A percentile compares a stretch with the other conserved stretches of the same genome.
These are phyloP conservation scores for Rhodocollybia butyracea DNA, from an alignment of 768 basidiomycete species.

Conservation along the genomic window DNA sequence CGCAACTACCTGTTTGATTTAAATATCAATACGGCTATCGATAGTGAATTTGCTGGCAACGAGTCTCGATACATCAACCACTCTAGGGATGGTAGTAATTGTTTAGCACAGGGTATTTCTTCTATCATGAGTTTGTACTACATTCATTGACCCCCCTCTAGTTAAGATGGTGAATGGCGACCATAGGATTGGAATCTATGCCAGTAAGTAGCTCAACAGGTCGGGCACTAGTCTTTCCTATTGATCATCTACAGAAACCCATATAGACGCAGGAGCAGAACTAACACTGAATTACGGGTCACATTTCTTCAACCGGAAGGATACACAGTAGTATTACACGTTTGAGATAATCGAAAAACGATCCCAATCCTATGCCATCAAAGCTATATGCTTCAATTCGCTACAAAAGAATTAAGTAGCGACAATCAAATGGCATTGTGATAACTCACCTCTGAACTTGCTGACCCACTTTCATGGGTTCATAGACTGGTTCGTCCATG, in stretches of 20 bases:
- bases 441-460: conserved; percentile 75
- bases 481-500: conserved; percentile 47
- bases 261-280: conserved; percentile 3
- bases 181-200: conserved; percentile 62
- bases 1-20: conserved; percentile 65
- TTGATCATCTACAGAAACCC: background rate
- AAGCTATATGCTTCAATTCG: conserved; percentile 76
- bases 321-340: background rate
- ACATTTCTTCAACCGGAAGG: background rate
- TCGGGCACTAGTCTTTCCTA: background rate
- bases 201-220: conserved; percentile 16
- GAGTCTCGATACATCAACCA: conserved; percentile 72
- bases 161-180: conserved; percentile 55
- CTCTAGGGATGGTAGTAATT: conserved; percentile 36
- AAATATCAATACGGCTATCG: conserved; percentile 44
- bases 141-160: background rate
- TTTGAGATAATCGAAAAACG: background rate
- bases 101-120: conserved; percentile 39
- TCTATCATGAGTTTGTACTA: background rate
- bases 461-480: conserved; percentile 83
- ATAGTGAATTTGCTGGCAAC: conserved; percentile 56
- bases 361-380: conserved; percentile 55
- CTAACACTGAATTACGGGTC: background rate
- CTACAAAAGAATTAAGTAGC: conserved; percentile 32
- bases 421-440: background rate